Base-by-base conservation (phyloP, 78 protist species). In the Pigoraptor vietnamica region DNA sequence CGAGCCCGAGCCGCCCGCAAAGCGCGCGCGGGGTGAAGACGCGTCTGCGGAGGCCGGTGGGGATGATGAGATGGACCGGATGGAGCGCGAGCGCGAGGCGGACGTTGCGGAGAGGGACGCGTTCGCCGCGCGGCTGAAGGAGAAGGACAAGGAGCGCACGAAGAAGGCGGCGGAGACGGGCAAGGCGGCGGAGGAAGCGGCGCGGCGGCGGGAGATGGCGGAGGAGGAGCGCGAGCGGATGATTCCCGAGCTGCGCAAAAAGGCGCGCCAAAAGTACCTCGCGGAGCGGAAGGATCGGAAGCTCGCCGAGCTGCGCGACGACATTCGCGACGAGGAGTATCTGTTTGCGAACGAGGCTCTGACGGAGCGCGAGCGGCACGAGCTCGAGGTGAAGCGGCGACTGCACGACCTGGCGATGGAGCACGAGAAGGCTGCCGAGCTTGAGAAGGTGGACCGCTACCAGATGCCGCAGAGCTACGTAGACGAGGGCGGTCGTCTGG, bases 291-390 rank as follows among this genome's bases (percentile, higher is more conserved):
- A 34, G 36, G 87, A 83, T 0, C 0, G 38, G 67, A 48, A 91
- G 83, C 1, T 79, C 1, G 40, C 1, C 35, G 91, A 92, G 25
- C 81, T 94, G 79, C 87, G 89, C 2, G 89, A 91, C n/a, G 92
- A 89, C 36, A 48, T 95, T 35, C 93, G 89, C 25, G 95, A 90
- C 40, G 97, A 96, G 87, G 92, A 95, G 91, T 91, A 81, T 81
- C 82, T 96, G 90, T 96, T 96, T 92, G 82, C 40, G 37, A 93
- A 90, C 91, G 91, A 24, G 37, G 36, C 90, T 86, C 95, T 97
- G 67, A 93, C 97, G 1, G 90, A 14, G 67, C 39, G 90, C 35
- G 99, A 97, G 94, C 86, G 37, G 21, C 33, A 23, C 39, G 94
- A 92, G 32, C 93, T 92, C 39, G 95, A 96, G 88, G 36, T 67